A percentile compares a stretch with the other conserved stretches of the same genome.
phyloP scores from a whole-genome alignment of 768 basidiomycete species.

The Suillus placidus region DNA sequence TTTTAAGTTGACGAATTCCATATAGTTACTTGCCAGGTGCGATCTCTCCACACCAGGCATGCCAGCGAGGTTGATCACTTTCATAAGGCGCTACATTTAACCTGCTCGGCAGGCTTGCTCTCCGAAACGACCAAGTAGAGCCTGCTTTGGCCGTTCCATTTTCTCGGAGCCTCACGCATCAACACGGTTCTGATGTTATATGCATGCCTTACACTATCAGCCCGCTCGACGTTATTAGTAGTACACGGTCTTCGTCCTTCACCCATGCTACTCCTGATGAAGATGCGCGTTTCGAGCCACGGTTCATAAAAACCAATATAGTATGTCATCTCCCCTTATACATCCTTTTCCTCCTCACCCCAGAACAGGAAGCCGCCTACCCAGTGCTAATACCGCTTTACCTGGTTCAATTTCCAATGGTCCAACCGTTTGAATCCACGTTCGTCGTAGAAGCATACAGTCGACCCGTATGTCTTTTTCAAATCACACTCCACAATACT shows the following conservation, averaged over 20 bases:
- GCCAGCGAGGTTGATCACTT: slow-evolving; percentile 7
- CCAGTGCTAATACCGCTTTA: slow-evolving; percentile 70
- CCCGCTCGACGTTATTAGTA: slow-evolving; percentile 53
- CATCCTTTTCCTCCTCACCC: slow-evolving; percentile 13
- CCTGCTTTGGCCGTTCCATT: slow-evolving; percentile 45
- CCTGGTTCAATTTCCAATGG: slow-evolving; percentile 50
- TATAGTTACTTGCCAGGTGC: slow-evolving; percentile 35
- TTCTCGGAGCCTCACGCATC: slow-evolving; percentile 46
- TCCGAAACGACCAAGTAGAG: slow-evolving; percentile 34
- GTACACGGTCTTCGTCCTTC: slow-evolving; percentile 37
- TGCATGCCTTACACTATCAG: slow-evolving; percentile 60
- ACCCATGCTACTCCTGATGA: slow-evolving; percentile 40
- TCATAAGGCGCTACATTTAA: slow-evolving; percentile 45
- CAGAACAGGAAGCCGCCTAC: slow-evolving; percentile 54
- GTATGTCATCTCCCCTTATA: slow-evolving; percentile 35
- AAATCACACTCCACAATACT: neutral
- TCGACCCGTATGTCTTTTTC: slow-evolving; percentile 23
- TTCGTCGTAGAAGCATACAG: slow-evolving; percentile 31
- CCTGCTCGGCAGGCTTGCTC: slow-evolving; percentile 48
- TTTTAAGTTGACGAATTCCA: slow-evolving; percentile 17
- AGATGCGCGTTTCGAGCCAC: slow-evolving; percentile 44
- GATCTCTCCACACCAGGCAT: slow-evolving; percentile 4
- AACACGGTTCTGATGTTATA: slow-evolving; percentile 50
- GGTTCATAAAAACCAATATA: slow-evolving; percentile 46
- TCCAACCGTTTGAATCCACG: slow-evolving; percentile 32